A percentile compares a stretch with the other conserved stretches of the same genome.
phyloP scores from a whole-genome alignment of 2,329 filamentous ascomycete genomes.

The Paradendryphiella salina region DNA sequence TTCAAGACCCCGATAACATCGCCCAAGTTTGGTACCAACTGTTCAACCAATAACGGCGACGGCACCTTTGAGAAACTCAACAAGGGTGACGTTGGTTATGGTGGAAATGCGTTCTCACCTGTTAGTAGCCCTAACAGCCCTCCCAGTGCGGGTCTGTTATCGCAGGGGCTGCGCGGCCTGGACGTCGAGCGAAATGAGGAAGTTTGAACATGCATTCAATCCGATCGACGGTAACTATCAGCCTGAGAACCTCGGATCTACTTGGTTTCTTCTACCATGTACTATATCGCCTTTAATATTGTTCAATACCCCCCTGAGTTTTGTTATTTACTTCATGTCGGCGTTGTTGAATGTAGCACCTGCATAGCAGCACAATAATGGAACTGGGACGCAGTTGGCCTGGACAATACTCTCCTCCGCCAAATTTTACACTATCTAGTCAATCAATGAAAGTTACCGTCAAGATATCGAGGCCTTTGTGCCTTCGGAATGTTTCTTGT shows the following conservation, averaged over 20 bases:
- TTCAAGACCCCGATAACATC: constrained; percentile 31
- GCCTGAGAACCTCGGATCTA: background rate
- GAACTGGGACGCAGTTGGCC: background rate
- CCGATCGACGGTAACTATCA: background rate
- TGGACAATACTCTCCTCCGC: background rate
- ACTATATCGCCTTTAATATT: background rate
- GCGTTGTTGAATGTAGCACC: background rate
- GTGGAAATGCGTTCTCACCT: constrained; percentile 41
- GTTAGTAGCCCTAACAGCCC: constrained; percentile 54
- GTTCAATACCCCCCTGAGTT: constrained; percentile 5
- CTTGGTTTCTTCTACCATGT: background rate
- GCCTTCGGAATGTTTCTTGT: background rate
- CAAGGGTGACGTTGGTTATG: constrained; percentile 62
- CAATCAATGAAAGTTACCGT: background rate
- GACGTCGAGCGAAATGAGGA: constrained; percentile 51
- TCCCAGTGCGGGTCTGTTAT: constrained; percentile 70
- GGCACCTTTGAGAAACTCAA: constrained; percentile 67
- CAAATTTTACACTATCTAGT: background rate
- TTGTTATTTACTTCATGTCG: background rate
- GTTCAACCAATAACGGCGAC: constrained; percentile 1
- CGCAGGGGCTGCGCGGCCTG: constrained; percentile 67
- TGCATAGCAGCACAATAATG: background rate
- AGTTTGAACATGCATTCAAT: background rate
- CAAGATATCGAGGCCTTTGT: background rate
- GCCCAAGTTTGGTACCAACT: constrained; percentile 21